phyloP scores from a whole-genome alignment of 2,329 filamentous ascomycete species.

The Cucurbitaria berberidis region DNA sequence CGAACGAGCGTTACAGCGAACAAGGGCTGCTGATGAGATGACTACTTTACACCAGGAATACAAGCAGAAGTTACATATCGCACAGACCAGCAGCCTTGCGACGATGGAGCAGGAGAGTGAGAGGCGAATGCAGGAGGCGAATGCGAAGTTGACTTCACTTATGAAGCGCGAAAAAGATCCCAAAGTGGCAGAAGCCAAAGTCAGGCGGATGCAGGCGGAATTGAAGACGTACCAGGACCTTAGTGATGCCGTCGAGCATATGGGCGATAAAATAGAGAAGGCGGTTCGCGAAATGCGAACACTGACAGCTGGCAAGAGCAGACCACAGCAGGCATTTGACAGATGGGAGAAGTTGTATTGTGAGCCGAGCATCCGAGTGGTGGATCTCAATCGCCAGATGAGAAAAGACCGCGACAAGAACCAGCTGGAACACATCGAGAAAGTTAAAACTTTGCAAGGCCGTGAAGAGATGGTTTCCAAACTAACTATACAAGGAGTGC shows the following conservation, averaged over 20 bases:
- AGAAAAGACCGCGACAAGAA: background rate
- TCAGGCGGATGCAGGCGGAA: background rate
- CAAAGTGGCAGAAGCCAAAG: background rate
- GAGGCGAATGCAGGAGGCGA: background rate
- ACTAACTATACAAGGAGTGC: background rate
- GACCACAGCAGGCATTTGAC: background rate
- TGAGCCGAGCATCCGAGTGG: background rate
- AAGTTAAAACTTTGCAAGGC: background rate
- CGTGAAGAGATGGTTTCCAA: background rate
- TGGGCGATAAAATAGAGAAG: background rate
- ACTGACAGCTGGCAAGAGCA: background rate
- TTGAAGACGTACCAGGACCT: background rate
- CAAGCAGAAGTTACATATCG: background rate
- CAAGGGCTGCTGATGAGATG: background rate
- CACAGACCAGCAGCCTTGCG: background rate
- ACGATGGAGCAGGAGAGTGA: background rate
- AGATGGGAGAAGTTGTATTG: background rate
- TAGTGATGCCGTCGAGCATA: background rate
- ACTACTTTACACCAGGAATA: background rate
- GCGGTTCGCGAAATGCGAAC: background rate
- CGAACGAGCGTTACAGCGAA: background rate
- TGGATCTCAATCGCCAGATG: background rate
- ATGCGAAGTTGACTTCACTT: background rate
- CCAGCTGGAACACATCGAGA: background rate
- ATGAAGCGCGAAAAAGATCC: background rate